A percentile compares a stretch with the other conserved stretches of the same genome.
Conservation (phyloP, 2,329 filamentous ascomycete species). For the Macroventuria anomochaeta region DNA sequence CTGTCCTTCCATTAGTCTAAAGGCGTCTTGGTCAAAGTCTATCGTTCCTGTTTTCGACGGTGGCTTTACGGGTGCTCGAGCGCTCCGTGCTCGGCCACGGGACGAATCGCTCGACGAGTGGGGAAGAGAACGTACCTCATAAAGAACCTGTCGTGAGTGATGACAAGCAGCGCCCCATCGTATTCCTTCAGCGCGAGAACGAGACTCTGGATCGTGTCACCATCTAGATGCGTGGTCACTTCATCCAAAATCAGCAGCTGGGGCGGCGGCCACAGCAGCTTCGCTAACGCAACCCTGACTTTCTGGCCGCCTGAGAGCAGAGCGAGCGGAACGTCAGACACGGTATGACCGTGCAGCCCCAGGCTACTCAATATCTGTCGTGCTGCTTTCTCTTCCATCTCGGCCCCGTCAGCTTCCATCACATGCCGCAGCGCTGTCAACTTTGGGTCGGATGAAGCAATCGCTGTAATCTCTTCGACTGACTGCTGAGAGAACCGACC, state of each 20-base stretch:
- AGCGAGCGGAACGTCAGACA: constrained; percentile 74
- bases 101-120: not conserved
- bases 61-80: constrained; percentile 5
- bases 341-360: constrained; percentile 72
- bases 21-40: not conserved
- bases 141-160: constrained; percentile 85
- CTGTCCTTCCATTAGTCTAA: constrained; percentile 45
- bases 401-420: constrained; percentile 56
- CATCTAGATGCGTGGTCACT: constrained; percentile 84
- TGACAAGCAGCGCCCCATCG: constrained; percentile 76
- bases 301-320: constrained; percentile 80
- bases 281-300: constrained; percentile 69
- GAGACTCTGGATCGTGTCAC: constrained; percentile 77
- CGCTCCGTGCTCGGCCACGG: not conserved
- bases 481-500: constrained; percentile 84
- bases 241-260: constrained; percentile 80
- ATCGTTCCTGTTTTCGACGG: not conserved
- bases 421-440: constrained; percentile 72
- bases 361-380: constrained; percentile 71
- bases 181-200: constrained; percentile 70
- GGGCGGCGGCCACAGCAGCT: constrained; percentile 70
- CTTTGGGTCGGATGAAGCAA: constrained; percentile 58
- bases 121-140: constrained; percentile 59
- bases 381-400: constrained; percentile 69
- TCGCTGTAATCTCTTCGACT: constrained; percentile 69